Evolutionary conservation across 1,284 basidiomycete species (phyloP).

Genomic region (Cryptococcus sp.): DNA sequence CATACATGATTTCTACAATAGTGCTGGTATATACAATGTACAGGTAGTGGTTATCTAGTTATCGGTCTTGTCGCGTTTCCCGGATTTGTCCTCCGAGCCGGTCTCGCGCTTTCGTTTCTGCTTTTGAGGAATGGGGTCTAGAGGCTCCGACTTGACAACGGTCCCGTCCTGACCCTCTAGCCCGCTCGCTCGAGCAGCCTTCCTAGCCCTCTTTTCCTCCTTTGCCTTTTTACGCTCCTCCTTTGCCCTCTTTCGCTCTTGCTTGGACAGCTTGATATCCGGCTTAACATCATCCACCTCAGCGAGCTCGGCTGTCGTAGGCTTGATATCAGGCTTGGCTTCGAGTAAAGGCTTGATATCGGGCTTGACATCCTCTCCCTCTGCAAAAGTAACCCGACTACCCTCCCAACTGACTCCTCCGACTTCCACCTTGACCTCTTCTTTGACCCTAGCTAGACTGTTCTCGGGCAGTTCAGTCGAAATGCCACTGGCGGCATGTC

Average conservation of each 20-base stretch:
- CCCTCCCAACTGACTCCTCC: conserved; percentile 39
- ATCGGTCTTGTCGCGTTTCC: too few relatives aligned
- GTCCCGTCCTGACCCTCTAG: too few relatives aligned
- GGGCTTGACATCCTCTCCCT: conserved; percentile 9
- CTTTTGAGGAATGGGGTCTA: not conserved
- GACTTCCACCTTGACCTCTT: conserved; percentile 22
- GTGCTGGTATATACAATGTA: too few relatives aligned
- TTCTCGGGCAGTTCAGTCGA: conserved; percentile 16
- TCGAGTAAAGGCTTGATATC: not conserved
- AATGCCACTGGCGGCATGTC: conserved; percentile 20
- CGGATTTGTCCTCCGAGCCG: too few relatives aligned
- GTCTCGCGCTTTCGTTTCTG: too few relatives aligned
- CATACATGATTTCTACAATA: too few relatives aligned
- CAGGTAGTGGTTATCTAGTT: too few relatives aligned
- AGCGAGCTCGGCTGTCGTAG: not conserved
- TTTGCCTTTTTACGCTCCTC: conserved; percentile 4
- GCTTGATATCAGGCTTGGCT: not conserved
- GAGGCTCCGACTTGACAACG: not conserved
- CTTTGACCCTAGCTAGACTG: conserved; percentile 23
- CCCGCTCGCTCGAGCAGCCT: too few relatives aligned
- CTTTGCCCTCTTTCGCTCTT: conserved; percentile 5
- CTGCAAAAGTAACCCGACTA: conserved; percentile 26
- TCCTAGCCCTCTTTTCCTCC: conserved; percentile 9
- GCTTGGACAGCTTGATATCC: too few relatives aligned
- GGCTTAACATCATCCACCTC: too few relatives aligned